Evolutionary conservation across 768 basidiomycete species (phyloP).

Genomic region (Sarcodon sp.): DNA sequence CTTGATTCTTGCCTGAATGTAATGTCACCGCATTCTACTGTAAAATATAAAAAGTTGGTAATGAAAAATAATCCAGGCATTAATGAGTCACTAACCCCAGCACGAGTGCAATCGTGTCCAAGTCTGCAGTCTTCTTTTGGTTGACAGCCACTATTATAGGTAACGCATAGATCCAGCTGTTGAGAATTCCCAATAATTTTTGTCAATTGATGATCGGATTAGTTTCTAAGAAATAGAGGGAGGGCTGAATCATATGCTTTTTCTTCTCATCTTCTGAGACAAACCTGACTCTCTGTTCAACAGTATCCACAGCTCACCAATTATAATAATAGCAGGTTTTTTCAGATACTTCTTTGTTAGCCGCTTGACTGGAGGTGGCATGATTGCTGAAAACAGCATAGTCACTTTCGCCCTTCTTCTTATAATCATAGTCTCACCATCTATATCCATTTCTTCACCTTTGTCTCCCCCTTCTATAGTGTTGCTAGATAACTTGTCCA

Average conservation of each 20-base stretch:
- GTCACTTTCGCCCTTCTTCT: slow-evolving; percentile 85
- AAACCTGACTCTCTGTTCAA: slow-evolving; percentile 94
- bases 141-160: slow-evolving; percentile 99
- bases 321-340: slow-evolving; percentile 90
- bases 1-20: slow-evolving; percentile 96
- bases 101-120: slow-evolving; percentile 89
- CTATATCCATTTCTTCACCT: slow-evolving; percentile 67
- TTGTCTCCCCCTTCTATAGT: slow-evolving; percentile 79
- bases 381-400: slow-evolving; percentile 94
- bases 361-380: slow-evolving; percentile 96
- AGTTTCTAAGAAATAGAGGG: neutral
- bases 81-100: slow-evolving; percentile 47
- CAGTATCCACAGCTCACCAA: slow-evolving; percentile 98
- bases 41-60: slow-evolving; percentile 1
- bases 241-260: slow-evolving; percentile 45
- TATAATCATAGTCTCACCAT: slow-evolving; percentile 50
- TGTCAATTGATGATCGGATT: slow-evolving; percentile 40
- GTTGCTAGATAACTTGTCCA: slow-evolving; percentile 83
- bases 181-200: slow-evolving; percentile 83
- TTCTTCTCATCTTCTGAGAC: slow-evolving; percentile 91
- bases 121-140: slow-evolving; percentile 99
- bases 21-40: slow-evolving; percentile 86
- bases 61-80: neutral
- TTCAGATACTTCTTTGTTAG: slow-evolving; percentile 89
- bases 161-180: slow-evolving; percentile 66